Evolutionary conservation across 148 eudicot genomes (phyloP).

Genomic region (Nyssa sinensis): DNA sequence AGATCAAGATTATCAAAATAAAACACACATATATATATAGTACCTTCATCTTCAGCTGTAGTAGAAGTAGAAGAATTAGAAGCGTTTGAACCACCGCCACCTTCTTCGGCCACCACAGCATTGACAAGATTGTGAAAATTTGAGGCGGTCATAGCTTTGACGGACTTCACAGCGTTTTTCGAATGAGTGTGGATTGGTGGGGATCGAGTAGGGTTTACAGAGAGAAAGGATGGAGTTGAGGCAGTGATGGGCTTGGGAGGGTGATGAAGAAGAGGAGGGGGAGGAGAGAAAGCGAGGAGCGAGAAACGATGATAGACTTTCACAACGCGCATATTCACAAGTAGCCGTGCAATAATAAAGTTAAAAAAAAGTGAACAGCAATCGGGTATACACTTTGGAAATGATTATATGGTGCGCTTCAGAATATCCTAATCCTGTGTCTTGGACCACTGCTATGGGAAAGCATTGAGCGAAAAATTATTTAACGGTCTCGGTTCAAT

Average conservation of each 20-base stretch:
- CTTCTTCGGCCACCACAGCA: constrained; percentile 46
- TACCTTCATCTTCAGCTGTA: constrained; percentile 35
- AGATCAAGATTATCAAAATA: too few relatives aligned
- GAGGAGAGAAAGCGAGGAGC: constrained; percentile 32
- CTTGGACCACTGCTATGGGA: too few relatives aligned
- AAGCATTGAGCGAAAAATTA: too few relatives aligned
- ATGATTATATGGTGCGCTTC: neutral
- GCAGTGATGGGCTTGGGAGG: constrained; percentile 1
- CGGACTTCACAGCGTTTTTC: constrained; percentile 12
- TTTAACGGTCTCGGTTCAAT: too few relatives aligned
- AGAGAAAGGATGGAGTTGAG: constrained; percentile 19
- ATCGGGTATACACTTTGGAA: neutral
- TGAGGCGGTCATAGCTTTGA: constrained; percentile 32
- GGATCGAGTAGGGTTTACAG: constrained; percentile 22
- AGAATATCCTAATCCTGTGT: neutral
- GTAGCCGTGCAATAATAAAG: neutral
- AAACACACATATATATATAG: neutral
- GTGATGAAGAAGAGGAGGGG: constrained; percentile 14
- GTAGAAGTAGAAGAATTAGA: constrained; percentile 25
- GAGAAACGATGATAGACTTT: constrained; percentile 69
- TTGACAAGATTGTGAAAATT: constrained; percentile 44
- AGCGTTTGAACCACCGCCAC: constrained; percentile 37
- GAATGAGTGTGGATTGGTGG: constrained; percentile 11
- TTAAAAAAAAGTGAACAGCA: neutral
- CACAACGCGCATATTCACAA: constrained; percentile 52